Conservation (phyloP, 2,329 filamentous ascomycete species). For the Aschersonia sp. region DNA sequence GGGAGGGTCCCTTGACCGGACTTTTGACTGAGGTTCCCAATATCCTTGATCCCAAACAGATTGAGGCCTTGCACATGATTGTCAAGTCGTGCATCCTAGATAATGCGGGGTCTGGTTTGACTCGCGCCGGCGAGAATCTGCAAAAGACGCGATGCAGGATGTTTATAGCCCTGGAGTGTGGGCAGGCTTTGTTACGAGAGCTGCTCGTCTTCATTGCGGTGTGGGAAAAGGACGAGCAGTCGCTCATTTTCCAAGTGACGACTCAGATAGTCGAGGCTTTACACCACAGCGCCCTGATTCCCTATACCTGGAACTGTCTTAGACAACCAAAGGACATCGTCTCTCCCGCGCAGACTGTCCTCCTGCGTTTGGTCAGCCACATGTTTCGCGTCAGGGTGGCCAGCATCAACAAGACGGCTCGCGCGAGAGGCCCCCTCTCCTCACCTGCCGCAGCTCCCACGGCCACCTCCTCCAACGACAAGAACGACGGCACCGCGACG, state of each 20-base stretch:
- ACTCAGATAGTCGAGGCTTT: constrained; percentile 91
- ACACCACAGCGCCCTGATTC: constrained; percentile 75
- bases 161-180: constrained; percentile 77
- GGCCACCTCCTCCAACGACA: constrained; percentile 14
- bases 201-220: constrained; percentile 92
- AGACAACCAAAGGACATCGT: constrained; percentile 92
- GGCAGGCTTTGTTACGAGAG: constrained; percentile 76
- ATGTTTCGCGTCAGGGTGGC: constrained; percentile 53
- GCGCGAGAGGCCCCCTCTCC: not conserved
- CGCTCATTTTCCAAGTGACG: constrained; percentile 92
- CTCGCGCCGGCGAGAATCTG: constrained; percentile 60
- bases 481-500: constrained; percentile 19
- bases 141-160: constrained; percentile 85
- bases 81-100: constrained; percentile 91
- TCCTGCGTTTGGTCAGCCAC: constrained; percentile 79
- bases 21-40: constrained; percentile 87
- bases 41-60: constrained; percentile 86
- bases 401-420: constrained; percentile 21
- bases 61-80: constrained; percentile 93
- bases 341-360: constrained; percentile 83
- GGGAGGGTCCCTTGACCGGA: constrained; percentile 65
- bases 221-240: constrained; percentile 88
- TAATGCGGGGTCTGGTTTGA: constrained; percentile 55
- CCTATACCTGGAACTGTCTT: constrained; percentile 83
- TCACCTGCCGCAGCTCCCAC: not conserved